These are phyloP conservation scores for Speleostelium caveatum DNA, from an alignment of 78 protist species.

Conservation along the genomic window DNA sequence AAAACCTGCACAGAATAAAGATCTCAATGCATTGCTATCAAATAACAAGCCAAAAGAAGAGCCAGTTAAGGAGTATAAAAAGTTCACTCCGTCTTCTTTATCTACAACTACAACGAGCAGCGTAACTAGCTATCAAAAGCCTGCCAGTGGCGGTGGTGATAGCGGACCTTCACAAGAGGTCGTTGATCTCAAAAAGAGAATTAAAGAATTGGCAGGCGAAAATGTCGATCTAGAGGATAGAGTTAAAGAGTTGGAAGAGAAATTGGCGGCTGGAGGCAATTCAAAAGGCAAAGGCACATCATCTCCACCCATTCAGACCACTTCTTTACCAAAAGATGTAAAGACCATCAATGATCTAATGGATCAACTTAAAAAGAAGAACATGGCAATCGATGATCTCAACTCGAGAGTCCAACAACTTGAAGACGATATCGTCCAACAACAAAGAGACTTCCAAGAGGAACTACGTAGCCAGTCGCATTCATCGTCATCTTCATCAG, in stretches of 20 bases:
- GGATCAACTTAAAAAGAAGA: conserved; percentile 45
- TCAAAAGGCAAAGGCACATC: neutral
- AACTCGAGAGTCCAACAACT: conserved; percentile 17
- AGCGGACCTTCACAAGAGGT: conserved; percentile 1
- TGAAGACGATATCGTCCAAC: conserved; percentile 6
- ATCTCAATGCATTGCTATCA: neutral
- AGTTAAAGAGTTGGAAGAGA: conserved; percentile 46
- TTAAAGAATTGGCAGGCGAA: conserved; percentile 45
- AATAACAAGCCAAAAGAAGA: too few species aligned
- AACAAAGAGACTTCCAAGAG: conserved; percentile 1
- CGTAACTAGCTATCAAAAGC: too few species aligned
- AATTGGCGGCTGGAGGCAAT: neutral
- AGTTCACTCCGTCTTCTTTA: too few species aligned
- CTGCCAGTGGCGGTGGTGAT: neutral
- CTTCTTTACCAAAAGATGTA: neutral
- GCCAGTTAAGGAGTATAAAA: too few species aligned
- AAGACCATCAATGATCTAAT: conserved; percentile 19
- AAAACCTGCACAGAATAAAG: neutral
- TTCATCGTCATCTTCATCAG: neutral
- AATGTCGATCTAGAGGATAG: conserved; percentile 55
- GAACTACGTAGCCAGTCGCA: neutral
- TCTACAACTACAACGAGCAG: too few species aligned
- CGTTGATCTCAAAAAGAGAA: conserved; percentile 17
- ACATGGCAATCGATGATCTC: neutral
- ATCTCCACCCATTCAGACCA: too few species aligned